These are phyloP conservation scores for Suillus occidentalis DNA, from an alignment of 768 basidiomycete species.

Conservation along the genomic window DNA sequence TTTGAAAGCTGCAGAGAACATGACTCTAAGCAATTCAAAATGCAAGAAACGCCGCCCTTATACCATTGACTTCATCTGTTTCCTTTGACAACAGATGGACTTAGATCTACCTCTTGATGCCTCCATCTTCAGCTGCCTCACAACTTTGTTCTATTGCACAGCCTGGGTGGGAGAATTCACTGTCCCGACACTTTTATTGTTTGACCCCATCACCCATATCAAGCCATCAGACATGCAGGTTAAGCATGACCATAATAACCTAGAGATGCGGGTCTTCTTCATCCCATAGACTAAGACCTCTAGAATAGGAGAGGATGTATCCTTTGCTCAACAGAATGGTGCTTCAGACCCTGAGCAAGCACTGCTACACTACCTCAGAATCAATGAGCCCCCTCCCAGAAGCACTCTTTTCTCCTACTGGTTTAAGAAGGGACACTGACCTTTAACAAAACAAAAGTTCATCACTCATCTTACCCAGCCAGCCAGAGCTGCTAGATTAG, in stretches of 20 bases:
- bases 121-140: not conserved
- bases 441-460: constrained; percentile 30
- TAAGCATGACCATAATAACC: not conserved
- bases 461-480: constrained; percentile 16
- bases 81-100: fast-evolving
- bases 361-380: no score
- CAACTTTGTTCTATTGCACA: fast-evolving
- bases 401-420: constrained; percentile 32
- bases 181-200: fast-evolving
- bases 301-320: not conserved
- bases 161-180: not conserved
- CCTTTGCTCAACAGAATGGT: fast-evolving
- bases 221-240: not conserved
- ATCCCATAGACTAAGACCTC: not conserved
- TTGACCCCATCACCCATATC: fast-evolving
- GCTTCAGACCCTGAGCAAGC: no score
- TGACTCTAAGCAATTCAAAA: fast-evolving
- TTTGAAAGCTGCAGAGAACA: not conserved
- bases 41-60: not conserved
- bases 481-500: constrained; percentile 4
- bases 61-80: not conserved
- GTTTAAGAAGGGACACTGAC: constrained; percentile 3
- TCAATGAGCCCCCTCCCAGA: no score
- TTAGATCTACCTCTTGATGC: fast-evolving
- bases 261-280: not conserved